These are phyloP conservation scores for Rhizoclosmatium sp. DNA, from an alignment of 192 early-diverging fungal genomes.

Conservation along the genomic window DNA sequence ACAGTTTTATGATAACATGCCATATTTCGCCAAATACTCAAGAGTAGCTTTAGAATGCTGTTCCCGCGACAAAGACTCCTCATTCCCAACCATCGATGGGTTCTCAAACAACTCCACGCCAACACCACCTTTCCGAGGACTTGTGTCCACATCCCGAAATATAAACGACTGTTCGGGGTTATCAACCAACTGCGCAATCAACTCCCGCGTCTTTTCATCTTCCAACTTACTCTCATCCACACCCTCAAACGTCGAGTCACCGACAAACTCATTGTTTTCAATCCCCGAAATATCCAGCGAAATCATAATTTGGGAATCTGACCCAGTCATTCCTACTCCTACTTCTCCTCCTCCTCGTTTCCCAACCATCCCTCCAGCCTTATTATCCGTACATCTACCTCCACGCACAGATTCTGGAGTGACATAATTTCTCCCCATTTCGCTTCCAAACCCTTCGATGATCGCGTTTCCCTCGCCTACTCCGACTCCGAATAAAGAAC, in stretches of 20 bases:
- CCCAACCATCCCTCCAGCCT: neutral
- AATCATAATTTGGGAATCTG: conserved; percentile 5
- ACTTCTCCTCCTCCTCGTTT: neutral
- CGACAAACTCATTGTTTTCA: conserved; percentile 2
- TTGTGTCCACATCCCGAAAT: neutral
- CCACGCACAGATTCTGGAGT: neutral
- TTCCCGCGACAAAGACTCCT: neutral
- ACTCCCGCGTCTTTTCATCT: conserved; percentile 24
- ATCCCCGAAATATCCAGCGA: conserved; percentile 6
- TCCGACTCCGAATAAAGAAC: neutral
- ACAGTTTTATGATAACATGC: conserved; percentile 3
- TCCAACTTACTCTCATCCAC: neutral
- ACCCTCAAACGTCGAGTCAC: neutral
- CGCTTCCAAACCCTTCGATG: neutral
- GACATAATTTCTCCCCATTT: neutral
- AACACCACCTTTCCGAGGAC: neutral
- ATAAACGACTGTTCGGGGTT: conserved; percentile 30
- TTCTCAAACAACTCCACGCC: neutral
- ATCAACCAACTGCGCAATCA: conserved; percentile 28
- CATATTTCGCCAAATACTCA: conserved; percentile 27
- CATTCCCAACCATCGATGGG: neutral
- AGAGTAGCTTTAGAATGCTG: conserved; percentile 21
- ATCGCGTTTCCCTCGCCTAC: neutral
- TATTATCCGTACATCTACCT: neutral
- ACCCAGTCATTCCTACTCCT: neutral